Percentiles rank a stretch among this genome's conserved stretches.
phyloP scores from a whole-genome alignment of 2,329 filamentous ascomycete species.

The Ophiocordyceps camponoti-saundersi region DNA sequence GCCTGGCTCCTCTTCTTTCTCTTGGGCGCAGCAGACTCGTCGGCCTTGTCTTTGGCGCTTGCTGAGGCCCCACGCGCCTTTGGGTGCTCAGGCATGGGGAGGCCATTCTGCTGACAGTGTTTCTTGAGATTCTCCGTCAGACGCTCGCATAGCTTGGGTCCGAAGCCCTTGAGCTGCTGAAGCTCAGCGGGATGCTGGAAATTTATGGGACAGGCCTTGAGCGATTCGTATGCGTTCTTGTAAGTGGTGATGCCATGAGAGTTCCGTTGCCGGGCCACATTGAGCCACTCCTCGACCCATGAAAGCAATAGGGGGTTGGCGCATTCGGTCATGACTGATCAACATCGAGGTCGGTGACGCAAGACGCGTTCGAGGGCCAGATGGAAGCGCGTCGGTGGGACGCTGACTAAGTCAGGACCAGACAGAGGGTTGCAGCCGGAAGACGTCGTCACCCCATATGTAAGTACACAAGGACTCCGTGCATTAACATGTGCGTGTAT shows the following conservation, averaged over 20 bases:
- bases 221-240: slow-evolving; percentile 58
- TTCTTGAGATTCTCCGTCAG: slow-evolving; percentile 43
- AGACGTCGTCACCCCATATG: too few relatives aligned
- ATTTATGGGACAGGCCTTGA: slow-evolving; percentile 54
- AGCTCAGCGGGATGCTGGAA: slow-evolving; percentile 61
- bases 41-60: slow-evolving; percentile 18
- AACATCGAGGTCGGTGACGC: neutral
- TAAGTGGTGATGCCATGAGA: slow-evolving; percentile 57
- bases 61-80: slow-evolving; percentile 22
- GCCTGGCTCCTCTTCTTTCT: slow-evolving; percentile 39
- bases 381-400: neutral
- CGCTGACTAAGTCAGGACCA: neutral
- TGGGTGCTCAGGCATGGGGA: slow-evolving; percentile 48
- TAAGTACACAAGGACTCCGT: too few relatives aligned
- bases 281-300: slow-evolving; percentile 67
- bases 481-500: too few relatives aligned
- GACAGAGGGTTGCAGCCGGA: neutral
- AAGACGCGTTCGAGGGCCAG: neutral
- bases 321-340: slow-evolving; percentile 19
- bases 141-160: slow-evolving; percentile 51
- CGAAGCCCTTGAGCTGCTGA: slow-evolving; percentile 56
- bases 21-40: slow-evolving; percentile 16
- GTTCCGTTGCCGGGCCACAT: slow-evolving; percentile 49
- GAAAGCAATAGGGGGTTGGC: slow-evolving; percentile 54
- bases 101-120: slow-evolving; percentile 48